Base-by-base conservation (phyloP, 83 land plant species). In the Picea engelmannii region DNA sequence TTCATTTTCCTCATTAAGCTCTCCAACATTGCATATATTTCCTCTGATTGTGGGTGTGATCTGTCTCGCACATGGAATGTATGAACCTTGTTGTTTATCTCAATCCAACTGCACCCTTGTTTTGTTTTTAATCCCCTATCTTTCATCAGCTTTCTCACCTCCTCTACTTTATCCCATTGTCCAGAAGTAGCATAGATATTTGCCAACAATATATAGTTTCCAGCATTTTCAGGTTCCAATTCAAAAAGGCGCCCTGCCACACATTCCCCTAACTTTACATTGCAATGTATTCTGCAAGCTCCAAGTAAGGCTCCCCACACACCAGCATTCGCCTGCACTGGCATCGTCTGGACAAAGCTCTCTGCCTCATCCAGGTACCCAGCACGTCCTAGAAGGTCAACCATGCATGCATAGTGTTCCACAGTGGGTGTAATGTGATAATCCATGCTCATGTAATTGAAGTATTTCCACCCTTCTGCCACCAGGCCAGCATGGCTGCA, bases 371-470 rank as follows among this genome's bases (percentile, higher is more conserved):
- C 68, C 68, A 93, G 81, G 79, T 70, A 79, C 59, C 95, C 95
- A 16, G 92, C 85, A 20, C 90, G 93, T 12, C 95, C 93, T 79
- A 82, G 84, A 18, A 93, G 83, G 78, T 87, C 84, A 58, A 93
- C 82, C 87, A 91, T 84, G 60, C 89, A 90, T 15, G 86, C 78
- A 83, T 85, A 90, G 78, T 93, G 94, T 44, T 91, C 88, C 63
- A 82, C 20, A 23, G 73, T 59, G 15, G 94, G 94, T 63, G 40
- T 24, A 27, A 90, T 81, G 17, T 83, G 84, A 82, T 89, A 87
- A 17, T 85, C 79, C 23, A 84, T 83, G 12, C 38, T 76, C 89
- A 93, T 89, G 81, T 35, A 78, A 18, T 80, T 60, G 78, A 91
- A 93, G 24, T 84, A 66, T 4, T 79, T 64, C 69, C 67, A 79